phyloP scores from a whole-genome alignment of 2,329 filamentous ascomycete species.

The Microsporum audouinii region DNA sequence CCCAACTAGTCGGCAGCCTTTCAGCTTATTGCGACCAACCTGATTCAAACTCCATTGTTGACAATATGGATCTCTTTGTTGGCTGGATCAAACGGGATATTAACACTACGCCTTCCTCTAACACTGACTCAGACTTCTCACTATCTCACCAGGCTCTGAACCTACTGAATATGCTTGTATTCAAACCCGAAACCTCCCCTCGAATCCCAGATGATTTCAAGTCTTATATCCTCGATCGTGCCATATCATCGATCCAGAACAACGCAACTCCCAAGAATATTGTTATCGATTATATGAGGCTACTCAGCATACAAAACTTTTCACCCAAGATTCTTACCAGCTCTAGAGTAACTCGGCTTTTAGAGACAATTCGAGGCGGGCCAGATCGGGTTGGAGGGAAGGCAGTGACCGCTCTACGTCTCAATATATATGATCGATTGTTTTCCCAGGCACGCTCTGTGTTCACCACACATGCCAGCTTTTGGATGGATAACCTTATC shows the following conservation, averaged over 20 bases:
- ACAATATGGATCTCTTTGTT: constrained; percentile 64
- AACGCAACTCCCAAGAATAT: constrained; percentile 60
- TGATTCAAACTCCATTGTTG: constrained; percentile 57
- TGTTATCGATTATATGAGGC: constrained; percentile 65
- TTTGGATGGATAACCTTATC: constrained; percentile 77
- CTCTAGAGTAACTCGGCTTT: constrained; percentile 57
- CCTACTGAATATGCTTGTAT: constrained; percentile 64
- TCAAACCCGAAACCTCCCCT: constrained; percentile 58
- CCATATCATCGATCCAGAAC: constrained; percentile 62
- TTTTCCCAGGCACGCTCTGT: constrained; percentile 56
- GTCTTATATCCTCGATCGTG: constrained; percentile 67
- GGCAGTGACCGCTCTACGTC: constrained; percentile 63
- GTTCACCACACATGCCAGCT: constrained; percentile 57
- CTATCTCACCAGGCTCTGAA: constrained; percentile 68
- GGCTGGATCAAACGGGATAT: constrained; percentile 80
- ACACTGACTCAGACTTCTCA: constrained; percentile 48
- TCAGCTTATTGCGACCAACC: constrained; percentile 75
- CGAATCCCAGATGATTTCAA: constrained; percentile 68
- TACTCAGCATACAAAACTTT: constrained; percentile 73
- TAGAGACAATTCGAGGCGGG: constrained; percentile 60
- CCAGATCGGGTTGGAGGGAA: constrained; percentile 66
- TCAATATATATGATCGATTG: constrained; percentile 68
- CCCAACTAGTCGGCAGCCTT: constrained; percentile 61
- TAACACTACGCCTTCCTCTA: constrained; percentile 48
- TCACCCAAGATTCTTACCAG: constrained; percentile 59